A percentile compares a stretch with the other conserved stretches of the same genome.
Evolutionary conservation across 371 early-diverging fungal genomes (phyloP).

Genomic region (Modicella reniformis): DNA sequence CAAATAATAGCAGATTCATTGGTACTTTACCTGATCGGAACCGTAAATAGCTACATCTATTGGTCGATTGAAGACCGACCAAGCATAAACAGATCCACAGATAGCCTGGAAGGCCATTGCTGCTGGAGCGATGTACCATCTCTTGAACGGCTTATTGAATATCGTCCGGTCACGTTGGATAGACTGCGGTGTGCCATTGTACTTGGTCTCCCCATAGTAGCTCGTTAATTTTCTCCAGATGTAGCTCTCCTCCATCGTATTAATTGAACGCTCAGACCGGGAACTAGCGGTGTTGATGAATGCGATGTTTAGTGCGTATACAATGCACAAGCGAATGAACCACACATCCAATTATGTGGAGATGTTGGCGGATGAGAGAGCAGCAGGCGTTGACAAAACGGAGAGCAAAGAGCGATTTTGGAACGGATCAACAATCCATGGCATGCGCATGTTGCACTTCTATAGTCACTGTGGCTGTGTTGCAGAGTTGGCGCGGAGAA

Average conservation of each 20-base stretch:
- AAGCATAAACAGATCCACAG: conserved; percentile 79
- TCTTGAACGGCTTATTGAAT: conserved; percentile 55
- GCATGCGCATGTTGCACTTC: too few relatives aligned
- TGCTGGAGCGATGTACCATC: conserved; percentile 70
- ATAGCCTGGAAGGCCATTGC: conserved; percentile 73
- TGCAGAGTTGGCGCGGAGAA: too few relatives aligned
- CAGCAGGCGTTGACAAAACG: too few relatives aligned
- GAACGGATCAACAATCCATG: too few relatives aligned
- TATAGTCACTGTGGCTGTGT: too few relatives aligned
- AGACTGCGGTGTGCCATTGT: conserved; percentile 35
- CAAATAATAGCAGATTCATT: neutral
- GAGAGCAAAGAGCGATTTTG: too few relatives aligned
- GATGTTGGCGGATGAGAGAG: too few relatives aligned
- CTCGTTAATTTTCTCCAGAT: conserved; percentile 38
- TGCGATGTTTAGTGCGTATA: too few relatives aligned
- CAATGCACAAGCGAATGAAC: too few relatives aligned
- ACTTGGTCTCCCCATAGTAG: conserved; percentile 54
- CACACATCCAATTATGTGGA: too few relatives aligned
- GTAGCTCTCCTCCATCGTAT: conserved; percentile 48
- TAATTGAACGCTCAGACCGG: neutral
- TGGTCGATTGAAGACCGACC: conserved; percentile 72
- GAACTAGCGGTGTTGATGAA: too few relatives aligned
- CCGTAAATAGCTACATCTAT: conserved; percentile 66
- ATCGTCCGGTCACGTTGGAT: conserved; percentile 42
- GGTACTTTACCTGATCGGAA: conserved; percentile 27